Evolutionary conservation across 1,284 basidiomycete species (phyloP).

Genomic region (Anthracocystis setariae): DNA sequence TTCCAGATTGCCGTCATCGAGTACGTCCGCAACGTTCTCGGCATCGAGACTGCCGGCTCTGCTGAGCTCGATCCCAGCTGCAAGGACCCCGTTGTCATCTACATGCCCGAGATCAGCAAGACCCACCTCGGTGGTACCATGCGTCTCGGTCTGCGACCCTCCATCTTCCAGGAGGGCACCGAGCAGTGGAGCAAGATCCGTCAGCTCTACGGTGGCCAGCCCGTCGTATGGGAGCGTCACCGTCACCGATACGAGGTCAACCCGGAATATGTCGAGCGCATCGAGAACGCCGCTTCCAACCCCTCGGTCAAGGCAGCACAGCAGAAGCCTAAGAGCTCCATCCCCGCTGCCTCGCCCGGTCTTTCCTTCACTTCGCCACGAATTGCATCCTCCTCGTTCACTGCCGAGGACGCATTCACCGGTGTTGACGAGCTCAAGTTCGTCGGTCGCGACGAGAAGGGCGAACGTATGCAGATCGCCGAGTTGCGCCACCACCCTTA

Average conservation of each 20-base stretch:
- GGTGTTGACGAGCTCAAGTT: slow-evolving; percentile 71
- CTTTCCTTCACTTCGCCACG: slow-evolving; percentile 35
- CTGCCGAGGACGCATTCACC: slow-evolving; percentile 9
- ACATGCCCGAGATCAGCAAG: slow-evolving; percentile 98
- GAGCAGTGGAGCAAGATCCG: slow-evolving; percentile 72
- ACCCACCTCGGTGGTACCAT: slow-evolving; percentile 99
- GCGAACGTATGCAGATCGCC: slow-evolving; percentile 96
- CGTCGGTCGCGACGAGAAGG: slow-evolving; percentile 91
- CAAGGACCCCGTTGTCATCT: slow-evolving; percentile 83
- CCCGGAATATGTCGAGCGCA: slow-evolving; percentile 81
- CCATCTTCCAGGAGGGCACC: slow-evolving; percentile 79
- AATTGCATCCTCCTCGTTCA: slow-evolving; percentile 17
- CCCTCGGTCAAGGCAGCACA: slow-evolving; percentile 25
- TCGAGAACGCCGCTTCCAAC: slow-evolving; percentile 71
- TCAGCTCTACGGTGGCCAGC: slow-evolving; percentile 84
- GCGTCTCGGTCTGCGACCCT: slow-evolving; percentile 93
- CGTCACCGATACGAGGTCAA: slow-evolving; percentile 98
- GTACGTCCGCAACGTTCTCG: slow-evolving; percentile 88
- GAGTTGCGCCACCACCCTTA: slow-evolving; percentile 90
- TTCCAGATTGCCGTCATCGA: slow-evolving; percentile 98
- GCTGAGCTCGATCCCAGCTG: slow-evolving; percentile 78
- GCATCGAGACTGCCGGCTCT: slow-evolving; percentile 85
- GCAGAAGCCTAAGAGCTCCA: slow-evolving; percentile 31
- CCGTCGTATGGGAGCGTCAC: slow-evolving; percentile 94
- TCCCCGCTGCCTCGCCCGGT: slow-evolving; percentile 38